Conservation (phyloP, 2,329 filamentous ascomycete genomes). For the Bipolaris victoriae region DNA sequence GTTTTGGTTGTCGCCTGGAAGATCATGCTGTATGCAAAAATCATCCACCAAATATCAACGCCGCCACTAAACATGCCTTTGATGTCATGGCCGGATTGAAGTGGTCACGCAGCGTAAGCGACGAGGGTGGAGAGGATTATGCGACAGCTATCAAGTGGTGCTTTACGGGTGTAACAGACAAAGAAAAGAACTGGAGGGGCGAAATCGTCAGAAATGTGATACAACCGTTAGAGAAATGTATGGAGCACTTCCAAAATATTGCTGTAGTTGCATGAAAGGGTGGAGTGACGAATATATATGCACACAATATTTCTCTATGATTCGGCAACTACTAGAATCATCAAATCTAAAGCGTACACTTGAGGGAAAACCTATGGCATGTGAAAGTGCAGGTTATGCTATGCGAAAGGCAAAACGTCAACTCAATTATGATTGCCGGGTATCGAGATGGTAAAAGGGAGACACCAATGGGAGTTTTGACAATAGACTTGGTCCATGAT, state of each 20-base stretch:
- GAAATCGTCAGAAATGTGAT: neutral
- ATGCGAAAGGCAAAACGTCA: too few relatives aligned
- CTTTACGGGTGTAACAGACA: neutral
- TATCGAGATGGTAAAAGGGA: too few relatives aligned
- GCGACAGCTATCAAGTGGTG: conserved; percentile 1
- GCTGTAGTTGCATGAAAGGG: neutral
- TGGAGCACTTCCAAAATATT: neutral
- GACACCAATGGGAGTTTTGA: too few relatives aligned
- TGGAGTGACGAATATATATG: too few relatives aligned
- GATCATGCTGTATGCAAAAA: neutral
- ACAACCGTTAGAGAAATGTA: neutral
- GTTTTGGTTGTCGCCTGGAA: neutral
- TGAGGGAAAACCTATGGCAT: too few relatives aligned
- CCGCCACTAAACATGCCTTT: neutral
- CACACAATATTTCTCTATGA: too few relatives aligned
- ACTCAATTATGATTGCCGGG: too few relatives aligned
- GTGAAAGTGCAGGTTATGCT: too few relatives aligned
- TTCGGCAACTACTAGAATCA: too few relatives aligned
- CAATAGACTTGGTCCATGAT: too few relatives aligned
- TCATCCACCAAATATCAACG: neutral
- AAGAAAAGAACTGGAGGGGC: neutral
- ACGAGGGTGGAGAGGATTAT: neutral
- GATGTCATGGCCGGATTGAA: neutral
- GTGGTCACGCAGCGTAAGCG: neutral
- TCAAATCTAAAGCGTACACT: too few relatives aligned